These are phyloP conservation scores for Sporisorium reilianum DNA, from an alignment of 1,284 basidiomycete genomes.

Conservation along the genomic window DNA sequence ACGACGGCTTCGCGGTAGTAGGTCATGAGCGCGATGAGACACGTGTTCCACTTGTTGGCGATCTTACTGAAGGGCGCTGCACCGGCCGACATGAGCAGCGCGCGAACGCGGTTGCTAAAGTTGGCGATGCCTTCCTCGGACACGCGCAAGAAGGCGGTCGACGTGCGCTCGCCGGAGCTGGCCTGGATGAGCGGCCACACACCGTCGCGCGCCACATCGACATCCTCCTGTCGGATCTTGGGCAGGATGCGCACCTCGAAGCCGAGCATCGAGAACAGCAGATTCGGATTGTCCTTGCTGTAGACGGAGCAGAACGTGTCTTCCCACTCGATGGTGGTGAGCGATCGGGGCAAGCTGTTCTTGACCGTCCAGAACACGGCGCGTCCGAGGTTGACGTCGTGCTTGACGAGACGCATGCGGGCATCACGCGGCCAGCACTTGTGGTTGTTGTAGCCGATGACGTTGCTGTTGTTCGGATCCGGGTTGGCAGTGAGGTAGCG, in stretches of 20 bases:
- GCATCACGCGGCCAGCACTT: slow-evolving; percentile 99
- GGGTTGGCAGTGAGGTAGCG: slow-evolving; percentile 96
- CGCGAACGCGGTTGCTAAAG: slow-evolving; percentile 77
- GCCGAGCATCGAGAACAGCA: slow-evolving; percentile 97
- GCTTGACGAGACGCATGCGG: slow-evolving; percentile 98
- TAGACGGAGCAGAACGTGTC: slow-evolving; percentile 76
- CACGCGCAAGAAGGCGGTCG: slow-evolving; percentile 96
- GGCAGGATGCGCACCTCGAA: slow-evolving; percentile 98
- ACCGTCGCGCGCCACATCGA: slow-evolving; percentile 96
- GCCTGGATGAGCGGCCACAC: slow-evolving; percentile 94
- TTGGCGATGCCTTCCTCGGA: slow-evolving; percentile 86
- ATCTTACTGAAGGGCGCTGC: slow-evolving; percentile 99
- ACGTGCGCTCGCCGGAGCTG: slow-evolving; percentile 97
- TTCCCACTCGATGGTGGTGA: slow-evolving; percentile 97
- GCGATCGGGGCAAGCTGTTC: slow-evolving; percentile 91
- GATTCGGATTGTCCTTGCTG: slow-evolving; percentile 96
- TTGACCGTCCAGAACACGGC: slow-evolving; percentile 99
- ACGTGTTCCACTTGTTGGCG: slow-evolving; percentile 99
- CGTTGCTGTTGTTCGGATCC: slow-evolving; percentile 98
- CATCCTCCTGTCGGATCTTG: slow-evolving; percentile 91
- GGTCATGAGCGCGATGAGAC: slow-evolving; percentile 78
- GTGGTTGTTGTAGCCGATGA: slow-evolving; percentile 99
- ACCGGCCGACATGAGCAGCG: slow-evolving; percentile 98
- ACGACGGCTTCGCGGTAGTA: slow-evolving; percentile 99
- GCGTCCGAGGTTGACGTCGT: slow-evolving; percentile 97